phyloP scores from a whole-genome alignment of 2,329 filamentous ascomycete species.

The Orbilia quercus region DNA sequence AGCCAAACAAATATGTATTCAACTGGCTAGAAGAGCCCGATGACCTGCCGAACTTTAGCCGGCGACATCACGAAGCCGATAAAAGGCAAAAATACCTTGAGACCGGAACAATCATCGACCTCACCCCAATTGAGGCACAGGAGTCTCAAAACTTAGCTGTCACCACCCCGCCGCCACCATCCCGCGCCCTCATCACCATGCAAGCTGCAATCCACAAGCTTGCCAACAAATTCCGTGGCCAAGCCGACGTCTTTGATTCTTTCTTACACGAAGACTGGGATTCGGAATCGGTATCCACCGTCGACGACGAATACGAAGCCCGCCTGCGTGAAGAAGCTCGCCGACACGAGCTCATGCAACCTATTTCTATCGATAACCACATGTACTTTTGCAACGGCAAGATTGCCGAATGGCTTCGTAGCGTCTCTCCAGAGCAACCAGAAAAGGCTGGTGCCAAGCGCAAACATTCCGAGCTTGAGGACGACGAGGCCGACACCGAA shows the following conservation, averaged over 20 bases:
- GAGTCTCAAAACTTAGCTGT: constrained; percentile 19
- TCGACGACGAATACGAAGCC: constrained; percentile 31
- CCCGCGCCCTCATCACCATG: constrained; percentile 43
- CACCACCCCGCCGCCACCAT: constrained; percentile 24
- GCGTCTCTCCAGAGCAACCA: constrained; percentile 28
- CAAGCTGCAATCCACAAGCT: constrained; percentile 53
- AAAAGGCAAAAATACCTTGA: constrained; percentile 30
- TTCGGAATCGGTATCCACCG: constrained; percentile 33
- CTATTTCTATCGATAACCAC: constrained; percentile 27
- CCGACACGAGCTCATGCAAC: constrained; percentile 16
- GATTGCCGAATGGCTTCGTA: constrained; percentile 39
- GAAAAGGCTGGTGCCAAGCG: constrained; percentile 30
- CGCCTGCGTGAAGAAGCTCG: constrained; percentile 10
- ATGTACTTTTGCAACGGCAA: constrained; percentile 36
- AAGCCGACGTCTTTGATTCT: constrained; percentile 44
- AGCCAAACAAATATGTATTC: constrained; percentile 46
- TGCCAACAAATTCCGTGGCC: constrained; percentile 41
- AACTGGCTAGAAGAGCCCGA: constrained; percentile 46
- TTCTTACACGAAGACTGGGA: constrained; percentile 26
- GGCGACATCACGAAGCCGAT: constrained; percentile 24
- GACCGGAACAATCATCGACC: constrained; percentile 41
- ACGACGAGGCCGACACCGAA: constrained; percentile 17
- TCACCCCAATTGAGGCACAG: constrained; percentile 38
- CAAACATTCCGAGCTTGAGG: constrained; percentile 34
- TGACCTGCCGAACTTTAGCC: constrained; percentile 30